phyloP scores from a whole-genome alignment of 2,329 filamentous ascomycete genomes.

The Exutisphaerella laricina region DNA sequence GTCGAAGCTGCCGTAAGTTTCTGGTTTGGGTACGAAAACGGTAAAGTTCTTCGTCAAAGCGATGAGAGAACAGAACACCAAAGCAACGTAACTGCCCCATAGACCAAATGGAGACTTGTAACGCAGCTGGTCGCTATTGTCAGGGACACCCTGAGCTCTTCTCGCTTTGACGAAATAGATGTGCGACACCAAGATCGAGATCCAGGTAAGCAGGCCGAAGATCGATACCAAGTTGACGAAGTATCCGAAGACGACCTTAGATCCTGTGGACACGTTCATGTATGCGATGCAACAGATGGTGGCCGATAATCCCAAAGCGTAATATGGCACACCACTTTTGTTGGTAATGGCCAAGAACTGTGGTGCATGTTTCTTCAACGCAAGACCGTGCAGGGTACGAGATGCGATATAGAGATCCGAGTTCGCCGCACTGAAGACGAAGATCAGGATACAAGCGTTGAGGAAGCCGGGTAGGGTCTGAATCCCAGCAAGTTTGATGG shows the following conservation, averaged over 20 bases:
- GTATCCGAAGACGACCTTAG: slow-evolving; percentile 43
- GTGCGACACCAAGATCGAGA: slow-evolving; percentile 46
- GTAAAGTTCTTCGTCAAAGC: slow-evolving; percentile 77
- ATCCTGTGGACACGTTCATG: slow-evolving; percentile 42
- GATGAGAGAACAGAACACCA: slow-evolving; percentile 67
- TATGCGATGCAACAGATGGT: slow-evolving; percentile 54
- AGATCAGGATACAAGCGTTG: slow-evolving; percentile 68
- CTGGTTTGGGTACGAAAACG: slow-evolving; percentile 53
- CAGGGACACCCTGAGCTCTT: slow-evolving; percentile 42
- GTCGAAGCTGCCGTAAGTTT: slow-evolving; percentile 54
- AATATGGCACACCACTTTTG: slow-evolving; percentile 64
- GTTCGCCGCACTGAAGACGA: slow-evolving; percentile 72
- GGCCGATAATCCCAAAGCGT: slow-evolving; percentile 57
- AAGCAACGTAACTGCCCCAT: slow-evolving; percentile 60
- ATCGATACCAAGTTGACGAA: slow-evolving; percentile 43
- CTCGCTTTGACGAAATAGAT: slow-evolving; percentile 46
- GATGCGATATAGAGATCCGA: slow-evolving; percentile 67
- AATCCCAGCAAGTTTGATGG: slow-evolving; percentile 61
- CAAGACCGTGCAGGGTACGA: slow-evolving; percentile 58
- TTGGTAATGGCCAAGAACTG: slow-evolving; percentile 66
- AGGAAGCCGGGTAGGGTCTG: slow-evolving; percentile 59
- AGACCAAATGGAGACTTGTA: slow-evolving; percentile 67
- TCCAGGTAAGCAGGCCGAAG: slow-evolving; percentile 43
- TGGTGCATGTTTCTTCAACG: slow-evolving; percentile 66
- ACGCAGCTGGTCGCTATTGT: slow-evolving; percentile 35